These are phyloP conservation scores for Trifolium dubium DNA, from an alignment of 306 rosid genomes.

Conservation along the genomic window DNA sequence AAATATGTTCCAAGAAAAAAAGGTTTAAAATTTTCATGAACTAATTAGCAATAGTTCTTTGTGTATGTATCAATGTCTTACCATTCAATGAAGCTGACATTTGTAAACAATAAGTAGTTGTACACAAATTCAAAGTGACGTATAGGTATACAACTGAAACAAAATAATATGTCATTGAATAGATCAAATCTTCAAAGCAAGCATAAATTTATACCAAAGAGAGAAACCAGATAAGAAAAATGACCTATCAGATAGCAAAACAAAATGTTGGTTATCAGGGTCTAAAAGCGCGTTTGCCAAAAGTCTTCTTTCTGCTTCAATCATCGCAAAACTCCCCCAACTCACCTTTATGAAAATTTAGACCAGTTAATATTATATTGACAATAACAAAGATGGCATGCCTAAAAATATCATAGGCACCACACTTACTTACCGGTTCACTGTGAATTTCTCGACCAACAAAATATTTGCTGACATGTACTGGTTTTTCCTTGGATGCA, in stretches of 20 bases:
- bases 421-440: conserved; percentile 61
- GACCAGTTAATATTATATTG: conserved; percentile 19
- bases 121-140: conserved; percentile 78
- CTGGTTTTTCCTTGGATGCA: conserved; percentile 75
- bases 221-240: conserved; percentile 16
- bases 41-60: conserved; percentile 4
- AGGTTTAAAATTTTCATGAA: conserved; percentile 26
- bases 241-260: conserved; percentile 90
- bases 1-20: conserved; percentile 12
- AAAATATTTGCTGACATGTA: conserved; percentile 74
- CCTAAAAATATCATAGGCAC: conserved; percentile 20
- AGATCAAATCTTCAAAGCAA: conserved; percentile 30
- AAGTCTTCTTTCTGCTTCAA: conserved; percentile 93
- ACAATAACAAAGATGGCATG: conserved; percentile 40
- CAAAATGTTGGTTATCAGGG: conserved; percentile 84
- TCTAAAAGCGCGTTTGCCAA: conserved; percentile 79
- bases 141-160: conserved; percentile 80
- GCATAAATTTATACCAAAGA: conserved; percentile 10
- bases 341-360: conserved; percentile 59
- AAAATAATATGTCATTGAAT: conserved; percentile 36
- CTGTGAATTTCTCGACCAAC: conserved; percentile 75
- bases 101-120: conserved; percentile 77
- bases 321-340: conserved; percentile 87
- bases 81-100: conserved; percentile 91
- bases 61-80: conserved; percentile 40